These are phyloP conservation scores for Ceratocystis harringtonii DNA, from an alignment of 2,329 filamentous ascomycete species.

Conservation along the genomic window DNA sequence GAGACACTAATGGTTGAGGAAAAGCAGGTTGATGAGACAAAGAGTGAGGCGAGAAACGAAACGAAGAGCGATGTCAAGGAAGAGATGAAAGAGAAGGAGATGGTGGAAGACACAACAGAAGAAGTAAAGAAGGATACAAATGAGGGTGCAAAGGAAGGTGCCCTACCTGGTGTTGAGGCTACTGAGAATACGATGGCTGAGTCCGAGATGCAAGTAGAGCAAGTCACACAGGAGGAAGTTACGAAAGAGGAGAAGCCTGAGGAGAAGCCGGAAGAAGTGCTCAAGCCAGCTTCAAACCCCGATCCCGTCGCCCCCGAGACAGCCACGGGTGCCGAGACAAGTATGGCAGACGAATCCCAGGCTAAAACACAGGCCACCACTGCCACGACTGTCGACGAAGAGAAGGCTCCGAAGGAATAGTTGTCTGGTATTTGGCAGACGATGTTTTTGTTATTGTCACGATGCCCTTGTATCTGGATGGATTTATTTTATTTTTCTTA, in stretches of 20 bases:
- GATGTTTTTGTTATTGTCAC: neutral
- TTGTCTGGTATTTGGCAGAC: neutral
- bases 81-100: neutral
- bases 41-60: no score
- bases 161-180: slow-evolving; percentile 16
- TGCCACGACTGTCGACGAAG: slow-evolving; percentile 3
- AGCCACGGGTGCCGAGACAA: no score
- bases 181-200: slow-evolving; percentile 19
- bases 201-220: neutral
- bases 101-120: neutral
- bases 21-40: no score
- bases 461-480: neutral
- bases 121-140: slow-evolving; percentile 16
- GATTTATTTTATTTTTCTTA: neutral
- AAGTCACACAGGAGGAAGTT: no score
- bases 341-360: no score
- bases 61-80: neutral
- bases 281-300: neutral
- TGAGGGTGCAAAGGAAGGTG: slow-evolving; percentile 17
- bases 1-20: neutral
- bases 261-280: slow-evolving; percentile 16
- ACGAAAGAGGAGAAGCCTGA: slow-evolving; percentile 2
- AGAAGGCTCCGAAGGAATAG: slow-evolving; percentile 11
- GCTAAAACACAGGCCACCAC: neutral
- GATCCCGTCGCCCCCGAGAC: slow-evolving; percentile 12